A percentile compares a stretch with the other conserved stretches of the same genome.
phyloP scores from a whole-genome alignment of 768 basidiomycete species.

The Termitomyces sp. region DNA sequence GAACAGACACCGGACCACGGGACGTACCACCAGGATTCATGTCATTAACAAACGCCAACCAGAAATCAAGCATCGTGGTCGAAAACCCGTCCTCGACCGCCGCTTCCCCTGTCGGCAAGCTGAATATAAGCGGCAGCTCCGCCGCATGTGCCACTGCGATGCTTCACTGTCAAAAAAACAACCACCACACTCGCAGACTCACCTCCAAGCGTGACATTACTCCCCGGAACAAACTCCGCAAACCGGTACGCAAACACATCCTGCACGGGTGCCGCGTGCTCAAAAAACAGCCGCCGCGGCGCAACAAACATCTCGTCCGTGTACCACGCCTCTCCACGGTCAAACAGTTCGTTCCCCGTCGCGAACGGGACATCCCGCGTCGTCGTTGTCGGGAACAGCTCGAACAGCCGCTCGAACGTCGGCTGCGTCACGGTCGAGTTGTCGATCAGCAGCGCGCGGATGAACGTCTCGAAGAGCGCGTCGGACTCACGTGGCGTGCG shows the following conservation, averaged over 20 bases:
- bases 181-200: background rate
- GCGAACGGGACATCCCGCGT: conserved; percentile 34
- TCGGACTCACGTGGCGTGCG: conserved; percentile 34
- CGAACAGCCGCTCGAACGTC: conserved; percentile 30
- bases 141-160: conserved; percentile 41
- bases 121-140: conserved; percentile 44
- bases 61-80: conserved; percentile 43
- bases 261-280: conserved; percentile 39
- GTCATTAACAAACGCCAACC: conserved; percentile 51
- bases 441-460: conserved; percentile 43
- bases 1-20: background rate
- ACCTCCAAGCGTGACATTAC: conserved; percentile 43
- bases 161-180: background rate
- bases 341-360: conserved; percentile 55
- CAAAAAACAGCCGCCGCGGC: conserved; percentile 43
- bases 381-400: conserved; percentile 36
- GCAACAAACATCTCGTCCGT: conserved; percentile 52
- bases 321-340: conserved; percentile 52
- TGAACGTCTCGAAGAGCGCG: conserved; percentile 39
- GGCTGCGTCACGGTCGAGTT: conserved; percentile 39
- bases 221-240: conserved; percentile 51
- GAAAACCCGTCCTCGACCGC: conserved; percentile 39
- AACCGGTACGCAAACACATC: conserved; percentile 51
- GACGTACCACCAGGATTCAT: conserved; percentile 48
- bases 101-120: conserved; percentile 32